Evolutionary conservation across 1,284 basidiomycete species (phyloP), one percentile per base, ranked within the genome.

Genomic region (Phellopilus nigrolimitatus): DNA sequence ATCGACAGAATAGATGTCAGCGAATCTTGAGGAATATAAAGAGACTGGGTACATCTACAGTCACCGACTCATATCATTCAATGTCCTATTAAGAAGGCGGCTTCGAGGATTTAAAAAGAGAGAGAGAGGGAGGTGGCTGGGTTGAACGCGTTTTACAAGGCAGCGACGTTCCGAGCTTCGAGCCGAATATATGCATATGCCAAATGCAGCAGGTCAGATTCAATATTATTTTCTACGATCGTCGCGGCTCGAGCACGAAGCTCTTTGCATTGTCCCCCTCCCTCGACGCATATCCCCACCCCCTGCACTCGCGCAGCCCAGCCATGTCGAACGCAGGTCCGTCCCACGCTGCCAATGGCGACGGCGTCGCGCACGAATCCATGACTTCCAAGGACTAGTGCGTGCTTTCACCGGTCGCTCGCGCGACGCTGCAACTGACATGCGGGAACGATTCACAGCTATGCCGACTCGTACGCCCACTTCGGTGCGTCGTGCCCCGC

Each of bases 381-480:
- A 87, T 88, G 84, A 88, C 84, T 46, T 88, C 86, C 10, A 78
- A 73, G 74, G 86, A 89, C 78, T 89, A 89, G 86, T 89, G 71
- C 77, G 82, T 56, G 61, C 49, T 59, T 47, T 56, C 52, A 54
- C 54, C 36, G 38, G 25, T 31, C 53, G 61, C 63, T 66, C 54
- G 55, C 62, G 59, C 64, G 61, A 55, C 53, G 56, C 59, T 51
- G 54, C 51, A 47, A 59, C 53, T 44, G 44, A 55, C 34, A 54
- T 51, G n/a, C n/a, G n/a, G n/a, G n/a, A n/a, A n/a, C n/a, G 50
- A 42, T 33, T 38, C 34, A 58, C 68, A 91, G 88, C 72, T 91
- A 91, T 74, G 88, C 88, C 48, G 86, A 88, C 67, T 95, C 92
- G 50, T 97, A 97, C 68, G 93, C 94, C 40, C 93, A 97, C 72